Percentiles rank a stretch among this genome's conserved stretches.
These are phyloP conservation scores for Durusdinium trenchii DNA, from an alignment of 73 alveolate genomes.

Conservation along the genomic window DNA sequence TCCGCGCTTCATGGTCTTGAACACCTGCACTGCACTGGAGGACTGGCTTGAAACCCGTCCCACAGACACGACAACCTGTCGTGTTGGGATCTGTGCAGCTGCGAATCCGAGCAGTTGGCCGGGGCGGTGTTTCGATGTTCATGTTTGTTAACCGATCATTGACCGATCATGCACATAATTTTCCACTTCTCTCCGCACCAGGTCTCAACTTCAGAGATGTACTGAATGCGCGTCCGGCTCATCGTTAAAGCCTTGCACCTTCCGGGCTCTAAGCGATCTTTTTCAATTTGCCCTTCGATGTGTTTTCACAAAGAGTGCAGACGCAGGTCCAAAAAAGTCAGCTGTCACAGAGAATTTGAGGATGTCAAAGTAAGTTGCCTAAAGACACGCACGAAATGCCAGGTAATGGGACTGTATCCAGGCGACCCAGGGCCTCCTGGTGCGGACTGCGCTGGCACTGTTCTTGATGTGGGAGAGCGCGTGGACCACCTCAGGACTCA, in stretches of 20 bases:
- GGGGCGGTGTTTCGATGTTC: background rate
- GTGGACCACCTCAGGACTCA: constrained; percentile 36
- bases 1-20: background rate
- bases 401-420: constrained; percentile 95
- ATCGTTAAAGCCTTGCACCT: no score
- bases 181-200: background rate
- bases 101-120: constrained; percentile 90
- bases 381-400: no score
- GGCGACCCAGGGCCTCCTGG: constrained; percentile 96
- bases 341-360: no score
- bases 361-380: no score
- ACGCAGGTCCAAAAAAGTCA: no score
- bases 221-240: constrained; percentile 33
- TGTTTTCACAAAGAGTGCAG: no score
- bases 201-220: constrained; percentile 94
- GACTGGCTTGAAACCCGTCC: constrained; percentile 86
- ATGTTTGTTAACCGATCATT: background rate
- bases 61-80: constrained; percentile 66
- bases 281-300: no score
- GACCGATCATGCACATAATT: background rate
- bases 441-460: constrained; percentile 91
- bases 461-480: constrained; percentile 67
- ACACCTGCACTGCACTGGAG: background rate
- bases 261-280: no score
- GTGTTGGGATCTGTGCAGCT: constrained; percentile 81